A percentile compares a stretch with the other conserved stretches of the same genome.
These are phyloP conservation scores for Didymella pinodella DNA, from an alignment of 2,329 filamentous ascomycete genomes.

Conservation along the genomic window DNA sequence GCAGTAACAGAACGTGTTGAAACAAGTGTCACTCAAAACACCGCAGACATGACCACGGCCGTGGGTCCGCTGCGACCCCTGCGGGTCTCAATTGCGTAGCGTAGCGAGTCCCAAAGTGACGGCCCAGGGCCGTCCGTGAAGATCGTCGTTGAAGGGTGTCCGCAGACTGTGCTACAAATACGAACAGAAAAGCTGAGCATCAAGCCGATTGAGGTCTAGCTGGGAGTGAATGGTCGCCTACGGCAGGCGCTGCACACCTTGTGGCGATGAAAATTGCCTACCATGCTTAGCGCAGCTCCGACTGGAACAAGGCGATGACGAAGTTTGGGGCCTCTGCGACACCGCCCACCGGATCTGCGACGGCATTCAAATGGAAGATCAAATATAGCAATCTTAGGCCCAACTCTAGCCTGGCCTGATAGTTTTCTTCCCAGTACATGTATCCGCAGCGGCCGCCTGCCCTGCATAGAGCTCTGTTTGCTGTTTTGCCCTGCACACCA, in stretches of 20 bases:
- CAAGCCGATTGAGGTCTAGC: conserved; percentile 7
- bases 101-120: conserved; percentile 20
- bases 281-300: conserved; percentile 18
- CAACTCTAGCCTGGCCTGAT: conserved; percentile 25
- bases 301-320: conserved; percentile 20
- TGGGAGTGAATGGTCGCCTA: conserved; percentile 1
- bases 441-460: conserved; percentile 20
- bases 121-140: conserved; percentile 10
- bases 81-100: conserved; percentile 18
- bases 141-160: conserved; percentile 10
- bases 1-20: conserved; percentile 4
- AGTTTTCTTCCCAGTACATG: conserved; percentile 24
- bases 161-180: conserved; percentile 9
- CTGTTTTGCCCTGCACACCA: conserved; percentile 23
- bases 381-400: conserved; percentile 37
- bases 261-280: conserved; percentile 27
- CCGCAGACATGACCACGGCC: conserved; percentile 5
- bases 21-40: conserved; percentile 3
- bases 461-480: conserved; percentile 35
- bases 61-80: conserved; percentile 16
- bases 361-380: conserved; percentile 25
- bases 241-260: conserved; percentile 22
- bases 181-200: conserved; percentile 12
- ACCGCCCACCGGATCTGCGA: conserved; percentile 36
- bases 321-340: conserved; percentile 25